Percentiles rank a stretch among this genome's conserved stretches.
Conservation (phyloP, 352 stramenopile genomes). For the Globisporangium takayamanum region DNA sequence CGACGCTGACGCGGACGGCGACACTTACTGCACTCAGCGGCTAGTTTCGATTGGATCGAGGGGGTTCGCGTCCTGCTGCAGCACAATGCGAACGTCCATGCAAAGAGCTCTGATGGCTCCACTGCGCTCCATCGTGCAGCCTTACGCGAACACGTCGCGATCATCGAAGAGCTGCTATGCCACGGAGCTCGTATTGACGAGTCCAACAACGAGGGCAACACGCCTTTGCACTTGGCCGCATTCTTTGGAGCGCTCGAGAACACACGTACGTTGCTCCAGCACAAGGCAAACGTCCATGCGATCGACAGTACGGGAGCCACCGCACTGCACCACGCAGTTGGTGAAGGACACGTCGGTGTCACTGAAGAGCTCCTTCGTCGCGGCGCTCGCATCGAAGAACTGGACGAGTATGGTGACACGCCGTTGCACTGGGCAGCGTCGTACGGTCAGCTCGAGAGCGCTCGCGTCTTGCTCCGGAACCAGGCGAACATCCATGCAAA, state of each 20-base stretch:
- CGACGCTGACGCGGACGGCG: not conserved
- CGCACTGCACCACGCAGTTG: slow-evolving; percentile 43
- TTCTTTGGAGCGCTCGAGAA: not conserved
- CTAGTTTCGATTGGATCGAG: not conserved
- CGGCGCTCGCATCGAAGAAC: not conserved
- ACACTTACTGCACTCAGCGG: not conserved
- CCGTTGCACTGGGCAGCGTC: not conserved
- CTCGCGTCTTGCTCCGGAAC: not conserved
- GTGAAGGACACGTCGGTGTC: slow-evolving; percentile 61
- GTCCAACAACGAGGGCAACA: not conserved
- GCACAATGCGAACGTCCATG: not conserved
- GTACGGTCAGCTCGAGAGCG: not conserved
- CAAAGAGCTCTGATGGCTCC: not conserved
- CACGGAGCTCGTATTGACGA: not conserved
- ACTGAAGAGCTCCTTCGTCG: slow-evolving; percentile 44
- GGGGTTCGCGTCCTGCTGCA: not conserved
- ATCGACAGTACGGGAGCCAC: too few relatives aligned
- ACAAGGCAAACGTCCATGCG: not conserved
- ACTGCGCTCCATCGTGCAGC: not conserved
- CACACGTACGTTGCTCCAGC: not conserved
- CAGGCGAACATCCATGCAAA: not conserved
- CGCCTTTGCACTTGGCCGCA: not conserved
- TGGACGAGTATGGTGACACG: not conserved
- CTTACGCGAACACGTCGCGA: not conserved
- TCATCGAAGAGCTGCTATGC: not conserved